A percentile compares a stretch with the other conserved stretches of the same genome.
phyloP scores from a whole-genome alignment of 441 rosid genomes.

The Populus hybrid region DNA sequence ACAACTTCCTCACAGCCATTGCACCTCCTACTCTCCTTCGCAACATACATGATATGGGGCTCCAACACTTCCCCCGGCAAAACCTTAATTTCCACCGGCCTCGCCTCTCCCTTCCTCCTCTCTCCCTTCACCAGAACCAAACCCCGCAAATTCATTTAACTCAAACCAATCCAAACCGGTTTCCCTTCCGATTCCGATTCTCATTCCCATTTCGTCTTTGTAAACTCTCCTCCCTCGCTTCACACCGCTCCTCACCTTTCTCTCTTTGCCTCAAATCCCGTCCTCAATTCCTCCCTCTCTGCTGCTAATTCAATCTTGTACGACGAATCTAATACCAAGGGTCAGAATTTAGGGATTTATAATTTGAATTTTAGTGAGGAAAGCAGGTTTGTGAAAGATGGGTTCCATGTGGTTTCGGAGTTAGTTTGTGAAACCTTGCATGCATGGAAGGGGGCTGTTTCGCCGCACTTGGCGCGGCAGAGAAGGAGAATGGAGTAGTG shows the following conservation, averaged over 20 bases:
- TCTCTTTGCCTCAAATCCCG: constrained; percentile 46
- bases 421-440: constrained; percentile 66
- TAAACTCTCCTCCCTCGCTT: constrained; percentile 60
- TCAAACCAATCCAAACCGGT: constrained; percentile 88
- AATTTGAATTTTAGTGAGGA: constrained; percentile 50
- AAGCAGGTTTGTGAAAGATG: constrained; percentile 24
- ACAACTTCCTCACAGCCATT: constrained; percentile 23
- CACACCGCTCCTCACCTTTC: constrained; percentile 31
- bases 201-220: constrained; percentile 64
- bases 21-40: constrained; percentile 62
- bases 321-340: constrained; percentile 7
- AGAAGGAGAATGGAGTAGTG: constrained; percentile 57
- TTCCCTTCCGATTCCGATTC: constrained; percentile 75
- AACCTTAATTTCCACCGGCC: constrained; percentile 91
- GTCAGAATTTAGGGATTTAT: constrained; percentile 31
- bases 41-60: constrained; percentile 72
- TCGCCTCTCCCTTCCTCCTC: constrained; percentile 75
- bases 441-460: constrained; percentile 88
- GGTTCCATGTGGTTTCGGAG: constrained; percentile 30
- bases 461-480: constrained; percentile 94
- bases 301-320: constrained; percentile 40
- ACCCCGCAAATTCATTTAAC: constrained; percentile 49
- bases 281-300: constrained; percentile 52
- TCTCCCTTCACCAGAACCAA: constrained; percentile 31
- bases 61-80: constrained; percentile 92